Evolutionary conservation across 208 protist genomes (phyloP).

Genomic region (Crithidia bombi): DNA sequence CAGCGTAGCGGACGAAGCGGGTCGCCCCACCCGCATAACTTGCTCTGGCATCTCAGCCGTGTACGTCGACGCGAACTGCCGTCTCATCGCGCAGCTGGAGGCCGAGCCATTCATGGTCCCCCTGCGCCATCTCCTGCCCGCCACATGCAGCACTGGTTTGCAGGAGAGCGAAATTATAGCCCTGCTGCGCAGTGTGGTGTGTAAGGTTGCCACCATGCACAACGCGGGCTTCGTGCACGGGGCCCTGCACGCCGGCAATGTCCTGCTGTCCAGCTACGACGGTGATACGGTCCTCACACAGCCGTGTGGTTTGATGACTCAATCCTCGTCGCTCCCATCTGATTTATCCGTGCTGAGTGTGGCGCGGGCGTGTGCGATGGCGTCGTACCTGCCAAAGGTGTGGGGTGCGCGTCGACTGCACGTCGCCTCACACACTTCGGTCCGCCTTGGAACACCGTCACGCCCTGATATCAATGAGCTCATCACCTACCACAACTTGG

Average conservation of each 20-base stretch:
- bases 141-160: conserved; percentile 38
- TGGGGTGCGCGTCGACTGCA: conserved; percentile 22
- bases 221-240: conserved; percentile 69
- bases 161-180: conserved; percentile 44
- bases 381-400: conserved; percentile 23
- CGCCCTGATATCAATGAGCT: conserved; percentile 31
- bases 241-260: conserved; percentile 77
- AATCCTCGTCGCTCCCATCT: conserved; percentile 18
- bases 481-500: conserved; percentile 35
- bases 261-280: conserved; percentile 71
- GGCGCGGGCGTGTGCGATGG: conserved; percentile 27
- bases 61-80: conserved; percentile 62
- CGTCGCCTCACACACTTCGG: conserved; percentile 6
- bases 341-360: conserved; percentile 40
- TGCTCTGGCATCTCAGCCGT: conserved; percentile 58
- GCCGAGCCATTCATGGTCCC: conserved; percentile 56
- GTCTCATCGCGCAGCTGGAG: conserved; percentile 72
- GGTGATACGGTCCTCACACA: conserved; percentile 68
- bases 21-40: conserved; percentile 19
- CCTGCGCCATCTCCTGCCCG: conserved; percentile 64
- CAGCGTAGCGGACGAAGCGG: not conserved
- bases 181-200: conserved; percentile 55
- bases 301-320: conserved; percentile 55
- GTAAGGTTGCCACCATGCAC: conserved; percentile 59
- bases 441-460: conserved; percentile 18